Percentiles rank a stretch among this genome's conserved stretches.
Conservation (phyloP, 306 rosid genomes). For the Albizia julibrissin region DNA sequence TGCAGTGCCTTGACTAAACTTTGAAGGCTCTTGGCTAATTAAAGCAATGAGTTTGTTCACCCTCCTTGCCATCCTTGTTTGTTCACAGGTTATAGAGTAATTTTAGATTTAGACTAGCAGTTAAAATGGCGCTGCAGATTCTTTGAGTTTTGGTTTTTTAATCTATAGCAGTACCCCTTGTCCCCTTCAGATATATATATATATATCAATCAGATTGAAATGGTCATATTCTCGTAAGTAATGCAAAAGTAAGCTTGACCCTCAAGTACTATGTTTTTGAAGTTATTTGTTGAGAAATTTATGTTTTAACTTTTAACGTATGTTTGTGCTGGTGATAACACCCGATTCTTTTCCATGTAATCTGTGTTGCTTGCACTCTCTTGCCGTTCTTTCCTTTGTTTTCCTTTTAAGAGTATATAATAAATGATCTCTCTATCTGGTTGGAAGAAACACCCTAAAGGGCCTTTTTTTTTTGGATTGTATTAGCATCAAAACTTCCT, state of each 20-base stretch:
- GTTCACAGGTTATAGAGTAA: slow-evolving; percentile 9
- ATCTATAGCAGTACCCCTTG: neutral
- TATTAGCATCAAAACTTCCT: neutral
- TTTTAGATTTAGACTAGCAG: neutral
- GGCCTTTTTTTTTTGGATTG: neutral
- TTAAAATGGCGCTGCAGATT: neutral
- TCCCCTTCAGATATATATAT: neutral
- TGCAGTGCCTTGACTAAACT: neutral
- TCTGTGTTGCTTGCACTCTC: neutral
- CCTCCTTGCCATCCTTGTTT: neutral
- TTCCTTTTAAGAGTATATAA: neutral
- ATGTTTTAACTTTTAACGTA: neutral
- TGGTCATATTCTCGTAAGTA: neutral
- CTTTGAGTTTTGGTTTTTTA: neutral
- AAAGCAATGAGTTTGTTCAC: slow-evolving; percentile 2
- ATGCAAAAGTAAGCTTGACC: neutral
- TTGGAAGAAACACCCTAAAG: neutral
- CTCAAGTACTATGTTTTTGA: neutral
- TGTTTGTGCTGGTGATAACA: neutral
- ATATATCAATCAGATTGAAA: neutral
- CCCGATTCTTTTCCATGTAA: neutral
- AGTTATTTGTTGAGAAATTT: neutral
- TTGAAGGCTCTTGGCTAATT: neutral
- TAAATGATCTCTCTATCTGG: neutral
- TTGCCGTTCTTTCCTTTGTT: neutral